Evolutionary conservation across 2,329 filamentous ascomycete genomes (phyloP), one percentile per base, ranked within the genome.

Genomic region (Helminthosporium solani): DNA sequence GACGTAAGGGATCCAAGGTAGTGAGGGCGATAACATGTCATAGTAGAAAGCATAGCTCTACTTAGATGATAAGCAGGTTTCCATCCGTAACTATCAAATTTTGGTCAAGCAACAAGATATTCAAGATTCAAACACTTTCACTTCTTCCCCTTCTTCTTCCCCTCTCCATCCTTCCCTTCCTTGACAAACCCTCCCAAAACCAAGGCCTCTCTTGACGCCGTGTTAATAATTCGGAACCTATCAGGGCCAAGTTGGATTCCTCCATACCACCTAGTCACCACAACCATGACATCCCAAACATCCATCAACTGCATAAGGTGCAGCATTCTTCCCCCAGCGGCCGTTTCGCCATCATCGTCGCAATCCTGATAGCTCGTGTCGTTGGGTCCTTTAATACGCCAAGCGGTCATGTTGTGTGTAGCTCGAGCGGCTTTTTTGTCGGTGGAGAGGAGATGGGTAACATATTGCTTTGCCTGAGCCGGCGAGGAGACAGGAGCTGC

Each of bases 261-360:
- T 3, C 94, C 94, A 70, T 95, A 99, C 94, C 94, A 99, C 52
- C 94, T 76, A 31, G 88, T 90, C 21, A 99, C 92, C 3, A 99
- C 86, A 0, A 99, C 90, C 75, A 97, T 86, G 14, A 87, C 86
- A 69, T 95, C 83, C 90, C 91, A 96, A 9, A 95, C 78, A 63
- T 91, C 88, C 88, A 96, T 96, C 50, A 96, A 73, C 74, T 96
- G 90, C 84, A 99, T 86, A 23, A 99, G 75, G 73, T 95, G 90
- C 49, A 97, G 72, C 63, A 99, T 71, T 33, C 94, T 79, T 0
- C 87, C 85, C 0, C 94, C 94, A 0, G 94, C 94, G 5, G 94
- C 94, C 20, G 88, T 88, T 77, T 99, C 94, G 2, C 94, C 94
- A 67, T 99, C 94, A 61, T 99, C 94, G 61, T 99, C 88, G 64